A percentile compares a stretch with the other conserved stretches of the same genome.
Conservation (phyloP, 331 rosid species). For the Rhamnella rubrinervis region DNA sequence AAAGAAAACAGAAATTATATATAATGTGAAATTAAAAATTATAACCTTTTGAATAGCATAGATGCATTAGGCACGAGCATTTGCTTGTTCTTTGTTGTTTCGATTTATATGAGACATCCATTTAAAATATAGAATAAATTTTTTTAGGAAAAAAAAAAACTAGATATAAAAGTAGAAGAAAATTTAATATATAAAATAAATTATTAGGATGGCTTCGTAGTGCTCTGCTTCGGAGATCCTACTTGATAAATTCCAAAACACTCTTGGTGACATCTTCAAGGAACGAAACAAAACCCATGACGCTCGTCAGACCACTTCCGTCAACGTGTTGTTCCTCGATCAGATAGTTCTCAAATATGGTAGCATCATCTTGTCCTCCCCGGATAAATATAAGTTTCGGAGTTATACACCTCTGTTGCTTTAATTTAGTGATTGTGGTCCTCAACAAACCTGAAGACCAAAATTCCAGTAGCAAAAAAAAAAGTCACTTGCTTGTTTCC, state of each 20-base stretch:
- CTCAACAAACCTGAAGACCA: conserved; percentile 68
- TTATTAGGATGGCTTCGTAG: no score
- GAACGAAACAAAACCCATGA: conserved; percentile 90
- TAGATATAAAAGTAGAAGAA: no score
- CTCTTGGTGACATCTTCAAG: conserved; percentile 75
- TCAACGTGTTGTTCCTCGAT: conserved; percentile 98
- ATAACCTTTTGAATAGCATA: no score
- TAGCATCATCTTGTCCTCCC: conserved; percentile 92
- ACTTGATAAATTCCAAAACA: conserved; percentile 74
- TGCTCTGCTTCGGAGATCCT: no score
- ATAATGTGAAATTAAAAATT: no score
- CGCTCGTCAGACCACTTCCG: conserved; percentile 83
- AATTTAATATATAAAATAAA: no score
- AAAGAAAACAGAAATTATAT: no score
- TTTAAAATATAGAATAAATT: no score
- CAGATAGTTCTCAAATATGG: conserved; percentile 80
- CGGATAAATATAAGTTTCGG: conserved; percentile 82
- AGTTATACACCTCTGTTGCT: conserved; percentile 90
- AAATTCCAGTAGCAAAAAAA: neutral
- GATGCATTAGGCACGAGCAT: no score
- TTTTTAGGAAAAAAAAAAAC: no score
- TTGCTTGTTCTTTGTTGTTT: no score
- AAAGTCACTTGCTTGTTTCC: conserved; percentile 2
- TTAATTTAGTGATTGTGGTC: conserved; percentile 66
- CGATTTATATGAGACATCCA: no score